Evolutionary conservation across 1,284 basidiomycete genomes (phyloP), one percentile per base, ranked within the genome.

Genomic region (Trichosporon sp.): DNA sequence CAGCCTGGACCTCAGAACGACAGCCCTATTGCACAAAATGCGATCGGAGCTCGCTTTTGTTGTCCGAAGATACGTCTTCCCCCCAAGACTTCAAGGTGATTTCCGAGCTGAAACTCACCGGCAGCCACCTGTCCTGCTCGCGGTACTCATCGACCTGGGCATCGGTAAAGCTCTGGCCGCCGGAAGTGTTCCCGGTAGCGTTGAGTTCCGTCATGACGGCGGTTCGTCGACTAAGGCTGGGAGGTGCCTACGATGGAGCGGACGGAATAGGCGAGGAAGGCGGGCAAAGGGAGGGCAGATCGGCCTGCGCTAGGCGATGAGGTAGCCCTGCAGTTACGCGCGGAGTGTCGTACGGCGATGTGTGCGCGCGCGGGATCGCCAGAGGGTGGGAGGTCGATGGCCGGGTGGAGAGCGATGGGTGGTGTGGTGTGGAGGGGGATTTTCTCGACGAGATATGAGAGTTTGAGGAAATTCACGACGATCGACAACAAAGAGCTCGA

Each of bases 91-190:
- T 34, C 33, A 34, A n/a, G n/a, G n/a, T n/a, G n/a, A n/a, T n/a
- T n/a, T n/a, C n/a, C 33, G 33, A 34, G 7, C 33, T 34, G 7
- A 23, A n/a, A 84, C 86, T 74, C 71, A 94, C 92, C 11, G 92
- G 92, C 13, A 95, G 84, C 80, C 90, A 94, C 49, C 92, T 86
- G 81, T 95, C 92, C 78, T 95, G 92, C 76, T 95, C 92, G 72
- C 90, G 85, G 77, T 92, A 95, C 75, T 93, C 91, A 59, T 91
- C 92, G 44, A 95, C 88, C 77, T 95, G 92, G 70, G 91, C 87
- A 67, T 95, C 92, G 3, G 91, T 94, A 72, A 95, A 93, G 36
- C 11, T 33, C 37, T 54, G 49, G 5, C 49, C 49, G 14, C 49
- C 49, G 5, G 49, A 54, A 5, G 49, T 54, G 49, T 54, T 54